A percentile compares a stretch with the other conserved stretches of the same genome.
These are phyloP conservation scores for Lantana camara DNA, from an alignment of 257 asterid genomes.

Conservation along the genomic window DNA sequence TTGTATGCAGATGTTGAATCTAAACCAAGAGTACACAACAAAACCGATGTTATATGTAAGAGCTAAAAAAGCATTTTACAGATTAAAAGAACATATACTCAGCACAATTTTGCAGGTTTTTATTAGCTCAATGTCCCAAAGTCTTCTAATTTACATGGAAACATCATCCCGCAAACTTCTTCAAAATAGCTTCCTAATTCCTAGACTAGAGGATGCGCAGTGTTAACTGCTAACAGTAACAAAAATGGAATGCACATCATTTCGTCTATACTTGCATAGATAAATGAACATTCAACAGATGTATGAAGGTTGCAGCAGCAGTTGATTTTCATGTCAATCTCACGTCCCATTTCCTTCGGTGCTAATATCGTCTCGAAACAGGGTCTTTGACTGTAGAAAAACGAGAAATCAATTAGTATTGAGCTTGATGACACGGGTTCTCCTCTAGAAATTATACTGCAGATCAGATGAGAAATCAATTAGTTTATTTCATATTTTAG, in stretches of 20 bases:
- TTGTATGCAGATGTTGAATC: too few species aligned
- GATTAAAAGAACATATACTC: too few species aligned
- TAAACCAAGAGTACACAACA: too few species aligned
- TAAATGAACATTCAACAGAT: background rate
- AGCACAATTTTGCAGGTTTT: too few species aligned
- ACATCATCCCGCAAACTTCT: conserved; percentile 23
- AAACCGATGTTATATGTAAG: too few species aligned
- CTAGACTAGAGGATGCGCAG: conserved; percentile 13
- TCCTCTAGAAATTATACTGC: too few species aligned
- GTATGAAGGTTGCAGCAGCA: conserved; percentile 7
- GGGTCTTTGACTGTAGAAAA: conserved; percentile 13
- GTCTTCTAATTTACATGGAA: conserved; percentile 27
- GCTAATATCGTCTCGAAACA: conserved; percentile 26
- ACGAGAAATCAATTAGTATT: conserved; percentile 1
- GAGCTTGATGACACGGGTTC: too few species aligned
- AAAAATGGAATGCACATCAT: conserved; percentile 16
- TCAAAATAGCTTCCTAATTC: background rate
- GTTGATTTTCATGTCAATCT: conserved; percentile 18
- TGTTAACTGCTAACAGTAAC: background rate
- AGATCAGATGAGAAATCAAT: too few species aligned
- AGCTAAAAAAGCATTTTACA: too few species aligned
- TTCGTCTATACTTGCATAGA: background rate
- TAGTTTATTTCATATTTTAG: too few species aligned
- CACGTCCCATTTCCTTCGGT: conserved; percentile 18
- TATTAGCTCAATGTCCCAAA: conserved; percentile 12